Evolutionary conservation across 441 rosid species (phyloP).

Genomic region (Raphanus hybrid): DNA sequence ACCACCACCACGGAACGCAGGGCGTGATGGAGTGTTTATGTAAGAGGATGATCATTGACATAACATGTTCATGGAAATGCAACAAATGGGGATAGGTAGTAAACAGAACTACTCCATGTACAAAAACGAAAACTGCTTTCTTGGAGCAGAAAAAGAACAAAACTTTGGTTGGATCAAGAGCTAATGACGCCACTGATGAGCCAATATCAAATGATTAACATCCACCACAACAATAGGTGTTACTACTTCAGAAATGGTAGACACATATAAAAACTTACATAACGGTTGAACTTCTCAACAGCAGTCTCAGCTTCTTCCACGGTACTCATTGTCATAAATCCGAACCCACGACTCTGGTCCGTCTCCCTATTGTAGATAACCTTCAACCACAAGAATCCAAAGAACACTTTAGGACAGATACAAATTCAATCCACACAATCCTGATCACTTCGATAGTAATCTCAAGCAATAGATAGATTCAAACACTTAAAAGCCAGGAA

Average conservation of each 20-base stretch:
- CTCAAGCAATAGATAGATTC: not conserved
- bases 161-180: not conserved
- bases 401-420: not conserved
- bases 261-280: constrained; percentile 46
- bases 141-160: not conserved
- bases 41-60: too few relatives aligned
- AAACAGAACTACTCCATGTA: not conserved
- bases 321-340: constrained; percentile 91
- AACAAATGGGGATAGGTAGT: not conserved
- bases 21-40: too few relatives aligned
- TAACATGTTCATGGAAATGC: too few relatives aligned
- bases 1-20: too few relatives aligned
- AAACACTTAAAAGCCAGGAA: constrained; percentile 8
- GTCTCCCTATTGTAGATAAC: constrained; percentile 69
- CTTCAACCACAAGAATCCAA: constrained; percentile 47
- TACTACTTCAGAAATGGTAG: not conserved
- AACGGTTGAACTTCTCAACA: constrained; percentile 61
- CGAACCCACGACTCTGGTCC: constrained; percentile 67
- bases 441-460: not conserved
- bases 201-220: not conserved
- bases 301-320: constrained; percentile 91
- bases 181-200: not conserved
- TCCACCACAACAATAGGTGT: too few relatives aligned
- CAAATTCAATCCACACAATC: too few relatives aligned
- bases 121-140: not conserved